Base-by-base conservation (phyloP, 2,329 filamentous ascomycete species). In the Keithomyces neogunnii region DNA sequence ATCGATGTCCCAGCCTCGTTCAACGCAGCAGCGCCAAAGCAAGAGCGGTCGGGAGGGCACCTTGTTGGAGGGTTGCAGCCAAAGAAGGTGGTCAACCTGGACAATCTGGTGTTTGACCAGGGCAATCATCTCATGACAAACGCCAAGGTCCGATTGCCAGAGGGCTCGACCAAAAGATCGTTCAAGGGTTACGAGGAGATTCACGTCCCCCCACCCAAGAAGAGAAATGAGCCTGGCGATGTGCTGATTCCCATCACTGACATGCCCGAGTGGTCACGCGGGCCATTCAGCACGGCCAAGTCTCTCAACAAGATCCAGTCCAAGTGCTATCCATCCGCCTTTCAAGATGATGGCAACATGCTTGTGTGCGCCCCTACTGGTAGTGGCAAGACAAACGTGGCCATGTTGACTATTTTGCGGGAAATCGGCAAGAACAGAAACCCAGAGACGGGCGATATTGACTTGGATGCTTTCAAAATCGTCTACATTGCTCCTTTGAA, bases 41-140 rank as follows among this genome's bases (percentile, higher is more conserved):
- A 66, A 65, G 80, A 86, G 55, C 77, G 78, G 45, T 66, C 73
- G 28, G 86, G 89, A 47, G 85, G 84, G 48, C 80, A 81, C 49
- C 73, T 96, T 26, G 78, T 90, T 33, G 89, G 91, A 50, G 90
- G 89, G 11, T 75, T 99, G 38, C 88, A 93, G 62, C 93, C 95
- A 2, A 85, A 85, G 59, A 89, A 88, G 64, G 73, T 89, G 44
- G 89, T 99, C 66, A 97, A 97, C 65, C 76, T 99, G 48, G 92
- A 99, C 52, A 97, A 97, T 62, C 81, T 99, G 35, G 81, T 96
- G 39, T 99, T 99, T 65, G 93, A 97, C 60, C 92, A 97, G 69
- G 93, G 93, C 49, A 99, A 97, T 62, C 93, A 99, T 73, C 78
- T 99, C 43, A 99, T 97, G 92, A 97, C 93, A n/a, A 99, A 99